Evolutionary conservation across 2,329 filamentous ascomycete species (phyloP).

Genomic region (Microdochium trichocladiopsis): DNA sequence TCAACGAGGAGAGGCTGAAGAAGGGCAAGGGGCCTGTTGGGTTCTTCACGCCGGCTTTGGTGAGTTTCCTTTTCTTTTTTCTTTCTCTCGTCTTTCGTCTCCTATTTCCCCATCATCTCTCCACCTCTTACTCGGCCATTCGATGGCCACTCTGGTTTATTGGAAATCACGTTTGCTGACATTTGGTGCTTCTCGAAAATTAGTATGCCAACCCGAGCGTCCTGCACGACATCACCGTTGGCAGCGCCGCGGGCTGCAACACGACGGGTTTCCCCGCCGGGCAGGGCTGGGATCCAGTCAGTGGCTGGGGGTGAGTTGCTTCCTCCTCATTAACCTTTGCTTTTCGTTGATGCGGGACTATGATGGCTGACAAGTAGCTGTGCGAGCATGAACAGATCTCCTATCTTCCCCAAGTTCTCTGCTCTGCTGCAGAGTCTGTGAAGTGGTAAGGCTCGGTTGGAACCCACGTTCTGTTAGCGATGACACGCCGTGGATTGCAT

Average conservation of each 20-base stretch:
- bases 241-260: constrained; percentile 18
- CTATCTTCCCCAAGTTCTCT: background rate
- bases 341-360: background rate
- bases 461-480: no score
- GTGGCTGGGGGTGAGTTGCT: constrained; percentile 9
- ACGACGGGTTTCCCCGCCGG: constrained; percentile 17
- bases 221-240: constrained; percentile 20
- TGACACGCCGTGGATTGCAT: no score
- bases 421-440: background rate
- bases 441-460: no score
- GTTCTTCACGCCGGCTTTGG: constrained; percentile 23
- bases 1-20: constrained; percentile 53
- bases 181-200: background rate
- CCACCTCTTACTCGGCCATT: no score
- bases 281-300: constrained; percentile 24
- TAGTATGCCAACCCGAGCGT: constrained; percentile 19
- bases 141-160: no score
- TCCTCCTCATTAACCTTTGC: background rate
- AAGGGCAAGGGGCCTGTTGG: constrained; percentile 32
- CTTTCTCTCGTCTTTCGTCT: no score
- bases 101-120: no score
- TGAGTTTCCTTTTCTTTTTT: background rate
- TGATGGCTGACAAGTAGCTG: background rate
- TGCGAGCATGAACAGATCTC: background rate
- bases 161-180: background rate